Evolutionary conservation across 129 eudicot species (phyloP).

Genomic region (Lonicera japonica): DNA sequence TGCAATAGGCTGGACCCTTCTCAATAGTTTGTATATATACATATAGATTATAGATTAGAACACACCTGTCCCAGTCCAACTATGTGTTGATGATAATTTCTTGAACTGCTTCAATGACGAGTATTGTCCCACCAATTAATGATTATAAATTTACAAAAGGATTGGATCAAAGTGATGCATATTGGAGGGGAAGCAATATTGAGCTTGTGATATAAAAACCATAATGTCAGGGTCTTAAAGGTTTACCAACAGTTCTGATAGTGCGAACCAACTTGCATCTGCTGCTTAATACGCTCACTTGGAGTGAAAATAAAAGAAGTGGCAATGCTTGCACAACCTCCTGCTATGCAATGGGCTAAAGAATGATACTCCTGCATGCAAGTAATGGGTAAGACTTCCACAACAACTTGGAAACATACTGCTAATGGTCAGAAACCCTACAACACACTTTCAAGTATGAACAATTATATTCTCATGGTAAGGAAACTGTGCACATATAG

Average conservation of each 20-base stretch:
- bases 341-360: slow-evolving; percentile 82
- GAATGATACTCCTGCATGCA: slow-evolving; percentile 72
- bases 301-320: slow-evolving; percentile 95
- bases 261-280: slow-evolving; percentile 91
- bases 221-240: slow-evolving; percentile 10
- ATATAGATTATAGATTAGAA: too few relatives aligned
- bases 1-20: neutral
- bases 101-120: neutral
- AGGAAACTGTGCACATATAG: slow-evolving; percentile 2
- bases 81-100: neutral
- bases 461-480: neutral
- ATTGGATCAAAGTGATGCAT: neutral
- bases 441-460: too few relatives aligned
- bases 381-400: neutral
- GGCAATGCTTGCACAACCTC: slow-evolving; percentile 96
- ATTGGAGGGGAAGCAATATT: neutral
- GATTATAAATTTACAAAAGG: neutral
- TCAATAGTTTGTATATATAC: too few relatives aligned
- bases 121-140: neutral
- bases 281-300: slow-evolving; percentile 93
- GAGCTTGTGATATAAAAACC: neutral
- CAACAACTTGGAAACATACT: neutral
- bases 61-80: too few relatives aligned
- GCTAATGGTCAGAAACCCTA: too few relatives aligned
- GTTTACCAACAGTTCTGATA: slow-evolving; percentile 81